Percentiles rank a stretch among this genome's conserved stretches.
These are phyloP conservation scores for Xylariaceae sp. DNA, from an alignment of 2,329 filamentous ascomycete genomes.

Conservation along the genomic window DNA sequence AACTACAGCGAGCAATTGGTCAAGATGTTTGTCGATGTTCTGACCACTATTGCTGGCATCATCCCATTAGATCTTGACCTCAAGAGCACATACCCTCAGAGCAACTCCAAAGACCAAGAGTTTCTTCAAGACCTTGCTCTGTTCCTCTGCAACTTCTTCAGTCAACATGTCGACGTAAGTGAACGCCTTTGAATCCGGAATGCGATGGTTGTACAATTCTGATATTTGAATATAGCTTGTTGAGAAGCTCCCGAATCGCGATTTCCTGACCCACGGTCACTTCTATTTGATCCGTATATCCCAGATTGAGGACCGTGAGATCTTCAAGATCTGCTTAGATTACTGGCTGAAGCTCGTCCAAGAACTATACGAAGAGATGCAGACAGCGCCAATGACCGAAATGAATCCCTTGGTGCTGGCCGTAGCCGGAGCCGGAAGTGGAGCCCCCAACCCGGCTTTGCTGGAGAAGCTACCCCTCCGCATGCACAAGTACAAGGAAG, in stretches of 20 bases:
- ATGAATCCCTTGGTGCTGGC: slow-evolving; percentile 84
- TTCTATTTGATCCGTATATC: slow-evolving; percentile 98
- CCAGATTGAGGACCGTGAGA: slow-evolving; percentile 96
- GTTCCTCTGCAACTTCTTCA: slow-evolving; percentile 96
- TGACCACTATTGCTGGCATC: slow-evolving; percentile 88
- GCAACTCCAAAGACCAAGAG: slow-evolving; percentile 91
- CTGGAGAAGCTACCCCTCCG: slow-evolving; percentile 87
- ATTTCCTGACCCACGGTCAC: slow-evolving; percentile 92
- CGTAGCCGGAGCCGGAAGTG: slow-evolving; percentile 67
- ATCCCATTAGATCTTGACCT: slow-evolving; percentile 88
- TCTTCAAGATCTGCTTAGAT: slow-evolving; percentile 98
- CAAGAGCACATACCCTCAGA: slow-evolving; percentile 84
- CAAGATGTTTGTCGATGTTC: slow-evolving; percentile 96
- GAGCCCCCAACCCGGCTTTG: slow-evolving; percentile 79
- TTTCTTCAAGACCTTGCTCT: slow-evolving; percentile 96
- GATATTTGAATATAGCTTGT: slow-evolving; percentile 59
- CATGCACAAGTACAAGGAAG: slow-evolving; percentile 96
- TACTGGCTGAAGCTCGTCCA: slow-evolving; percentile 99
- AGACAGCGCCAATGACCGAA: slow-evolving; percentile 88
- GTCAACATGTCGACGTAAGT: slow-evolving; percentile 77
- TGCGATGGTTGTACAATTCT: slow-evolving; percentile 9
- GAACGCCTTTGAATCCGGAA: background rate
- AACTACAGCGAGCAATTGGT: slow-evolving; percentile 94
- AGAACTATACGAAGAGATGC: slow-evolving; percentile 98
- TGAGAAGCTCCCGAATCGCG: slow-evolving; percentile 90